Percentiles rank a stretch among this genome's conserved stretches.
Evolutionary conservation across 192 early-diverging fungal genomes (phyloP).

Genomic region (Umbelopsis ramanniana): DNA sequence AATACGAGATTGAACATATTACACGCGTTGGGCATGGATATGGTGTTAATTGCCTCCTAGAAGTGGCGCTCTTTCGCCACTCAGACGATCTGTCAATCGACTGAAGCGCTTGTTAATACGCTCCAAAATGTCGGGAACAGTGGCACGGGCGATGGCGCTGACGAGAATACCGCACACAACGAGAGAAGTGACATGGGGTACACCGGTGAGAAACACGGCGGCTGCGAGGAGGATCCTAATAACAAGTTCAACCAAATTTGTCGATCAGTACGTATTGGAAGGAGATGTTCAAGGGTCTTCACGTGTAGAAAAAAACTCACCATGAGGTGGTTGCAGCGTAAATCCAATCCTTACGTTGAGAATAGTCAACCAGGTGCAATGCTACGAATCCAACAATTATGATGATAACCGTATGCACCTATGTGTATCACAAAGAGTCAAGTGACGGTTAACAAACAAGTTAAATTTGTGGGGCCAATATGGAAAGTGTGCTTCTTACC

Average conservation of each 20-base stretch:
- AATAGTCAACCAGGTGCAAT: conserved; percentile 40
- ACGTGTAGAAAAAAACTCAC: conserved; percentile 23
- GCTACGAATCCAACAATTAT: conserved; percentile 32
- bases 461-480: neutral
- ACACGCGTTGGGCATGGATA: too few species aligned
- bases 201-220: conserved; percentile 20
- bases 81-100: conserved; percentile 29
- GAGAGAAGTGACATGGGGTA: conserved; percentile 34
- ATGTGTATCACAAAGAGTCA: neutral
- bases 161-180: conserved; percentile 38
- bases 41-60: conserved; percentile 4
- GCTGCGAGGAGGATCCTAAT: conserved; percentile 29
- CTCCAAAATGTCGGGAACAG: conserved; percentile 33
- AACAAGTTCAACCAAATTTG: neutral
- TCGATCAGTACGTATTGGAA: conserved; percentile 7
- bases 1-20: too few species aligned
- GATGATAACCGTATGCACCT: conserved; percentile 26
- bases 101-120: conserved; percentile 29
- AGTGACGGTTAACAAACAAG: neutral
- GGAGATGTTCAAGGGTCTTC: conserved; percentile 9
- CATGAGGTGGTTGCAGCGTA: conserved; percentile 45
- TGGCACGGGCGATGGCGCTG: conserved; percentile 35
- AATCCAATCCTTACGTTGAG: conserved; percentile 42
- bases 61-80: conserved; percentile 41
- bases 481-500: conserved; percentile 8